These are phyloP conservation scores for Periconia macrospinosa DNA, from an alignment of 2,329 filamentous ascomycete species.

Conservation along the genomic window DNA sequence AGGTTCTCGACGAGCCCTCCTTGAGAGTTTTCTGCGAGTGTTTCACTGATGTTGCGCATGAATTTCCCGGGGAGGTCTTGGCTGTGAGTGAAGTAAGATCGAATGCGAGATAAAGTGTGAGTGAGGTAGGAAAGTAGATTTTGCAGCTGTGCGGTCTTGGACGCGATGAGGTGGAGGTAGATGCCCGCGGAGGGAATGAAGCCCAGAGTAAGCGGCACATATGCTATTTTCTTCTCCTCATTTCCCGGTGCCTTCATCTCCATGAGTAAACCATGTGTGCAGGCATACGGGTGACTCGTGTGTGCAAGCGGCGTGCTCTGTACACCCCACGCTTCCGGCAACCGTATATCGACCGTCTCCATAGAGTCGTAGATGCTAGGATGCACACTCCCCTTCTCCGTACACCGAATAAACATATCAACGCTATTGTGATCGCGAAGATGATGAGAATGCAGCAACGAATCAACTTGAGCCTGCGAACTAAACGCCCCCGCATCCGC, in stretches of 20 bases:
- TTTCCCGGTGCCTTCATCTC: conserved; percentile 34
- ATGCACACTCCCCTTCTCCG: conserved; percentile 70
- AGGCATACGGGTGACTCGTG: conserved; percentile 70
- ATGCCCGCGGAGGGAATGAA: conserved; percentile 79
- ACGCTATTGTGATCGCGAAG: conserved; percentile 72
- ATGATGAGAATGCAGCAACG: conserved; percentile 47
- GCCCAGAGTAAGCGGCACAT: conserved; percentile 75
- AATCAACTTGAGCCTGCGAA: conserved; percentile 45
- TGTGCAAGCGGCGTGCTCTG: conserved; percentile 60
- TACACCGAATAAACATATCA: conserved; percentile 76
- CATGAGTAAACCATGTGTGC: conserved; percentile 75
- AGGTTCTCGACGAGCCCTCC: conserved; percentile 73
- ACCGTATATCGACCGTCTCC: conserved; percentile 68
- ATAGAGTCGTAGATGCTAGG: conserved; percentile 86
- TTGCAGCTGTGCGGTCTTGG: conserved; percentile 83
- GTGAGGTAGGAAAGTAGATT: conserved; percentile 83
- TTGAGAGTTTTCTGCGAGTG: conserved; percentile 66
- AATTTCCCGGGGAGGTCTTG: conserved; percentile 80
- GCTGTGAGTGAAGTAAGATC: conserved; percentile 79
- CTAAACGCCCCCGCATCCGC: conserved; percentile 41
- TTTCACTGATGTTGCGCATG: conserved; percentile 74
- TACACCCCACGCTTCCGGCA: conserved; percentile 47
- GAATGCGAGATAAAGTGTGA: conserved; percentile 77
- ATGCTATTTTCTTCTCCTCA: conserved; percentile 38
- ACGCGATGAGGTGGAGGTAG: conserved; percentile 80